These are phyloP conservation scores for Tolypocladium cylindrosporum DNA, from an alignment of 2,329 filamentous ascomycete genomes.

Conservation along the genomic window DNA sequence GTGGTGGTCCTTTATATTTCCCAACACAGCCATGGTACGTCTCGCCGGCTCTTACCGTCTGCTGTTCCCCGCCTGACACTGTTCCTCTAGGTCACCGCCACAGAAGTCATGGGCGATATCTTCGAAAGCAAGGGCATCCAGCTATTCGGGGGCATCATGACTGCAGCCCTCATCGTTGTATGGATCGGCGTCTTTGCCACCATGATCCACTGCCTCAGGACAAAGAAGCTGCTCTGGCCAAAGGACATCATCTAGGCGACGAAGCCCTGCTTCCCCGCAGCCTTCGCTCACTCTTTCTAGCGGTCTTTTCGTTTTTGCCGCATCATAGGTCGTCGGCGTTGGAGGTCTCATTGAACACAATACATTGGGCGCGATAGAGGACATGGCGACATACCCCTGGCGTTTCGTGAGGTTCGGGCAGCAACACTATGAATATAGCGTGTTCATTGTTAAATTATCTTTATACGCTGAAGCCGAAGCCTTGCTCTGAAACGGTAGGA, in stretches of 20 bases:
- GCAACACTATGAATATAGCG: background rate
- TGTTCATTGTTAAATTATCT: background rate
- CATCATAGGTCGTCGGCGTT: background rate
- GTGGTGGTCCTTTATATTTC: constrained; percentile 77
- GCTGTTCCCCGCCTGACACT: background rate
- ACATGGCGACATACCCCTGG: background rate
- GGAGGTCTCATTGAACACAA: background rate
- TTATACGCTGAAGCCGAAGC: background rate
- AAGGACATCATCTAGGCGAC: constrained; percentile 33
- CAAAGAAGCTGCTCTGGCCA: constrained; percentile 66
- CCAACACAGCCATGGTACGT: constrained; percentile 60
- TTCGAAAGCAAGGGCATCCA: constrained; percentile 50
- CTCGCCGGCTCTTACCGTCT: background rate
- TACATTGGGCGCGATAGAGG: background rate
- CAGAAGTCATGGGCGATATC: constrained; percentile 57
- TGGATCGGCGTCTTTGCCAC: constrained; percentile 60
- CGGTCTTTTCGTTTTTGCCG: background rate
- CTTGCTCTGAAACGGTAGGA: background rate
- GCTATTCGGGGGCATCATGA: constrained; percentile 59
- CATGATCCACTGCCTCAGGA: constrained; percentile 60
- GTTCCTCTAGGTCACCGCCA: constrained; percentile 46
- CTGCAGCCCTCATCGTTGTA: constrained; percentile 52
- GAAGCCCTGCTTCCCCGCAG: background rate
- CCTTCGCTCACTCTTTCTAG: background rate
- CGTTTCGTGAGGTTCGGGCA: background rate